Percentiles rank a stretch among this genome's conserved stretches.
phyloP scores from a whole-genome alignment of 106 monocot species.

The Phalaenopsis aphrodite region DNA sequence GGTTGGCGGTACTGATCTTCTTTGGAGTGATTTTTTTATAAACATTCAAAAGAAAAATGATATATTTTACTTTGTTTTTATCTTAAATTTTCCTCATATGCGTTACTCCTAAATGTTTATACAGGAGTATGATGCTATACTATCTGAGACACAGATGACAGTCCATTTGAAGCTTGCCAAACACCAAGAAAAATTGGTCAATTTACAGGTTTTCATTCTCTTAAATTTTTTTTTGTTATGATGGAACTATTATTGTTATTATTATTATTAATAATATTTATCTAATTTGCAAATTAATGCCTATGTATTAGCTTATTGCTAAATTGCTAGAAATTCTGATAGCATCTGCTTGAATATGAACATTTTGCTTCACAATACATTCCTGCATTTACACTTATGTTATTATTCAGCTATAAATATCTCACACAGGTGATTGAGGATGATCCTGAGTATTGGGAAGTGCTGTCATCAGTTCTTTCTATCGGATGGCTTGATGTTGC shows the following conservation, averaged over 20 bases:
- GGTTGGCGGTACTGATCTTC: conserved; percentile 81
- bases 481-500: conserved; percentile 97
- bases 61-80: not conserved
- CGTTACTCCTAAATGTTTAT: conserved; percentile 1
- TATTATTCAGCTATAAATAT: not conserved
- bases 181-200: conserved; percentile 69
- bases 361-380: not conserved
- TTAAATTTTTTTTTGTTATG: not conserved
- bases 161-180: conserved; percentile 44
- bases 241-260: not conserved
- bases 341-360: not conserved
- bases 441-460: conserved; percentile 91
- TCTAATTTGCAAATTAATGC: not conserved
- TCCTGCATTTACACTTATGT: not conserved
- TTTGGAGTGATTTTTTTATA: conserved; percentile 4
- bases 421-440: conserved; percentile 65
- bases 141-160: conserved; percentile 36
- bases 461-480: conserved; percentile 65
- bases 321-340: not conserved
- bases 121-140: conserved; percentile 77
- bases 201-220: conserved; percentile 50
- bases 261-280: no score
- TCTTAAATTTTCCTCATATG: not conserved
- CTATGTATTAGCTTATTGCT: not conserved
- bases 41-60: not conserved